Conservation (phyloP, 2,329 filamentous ascomycete genomes). For the Hirsutella rhossiliensis region DNA sequence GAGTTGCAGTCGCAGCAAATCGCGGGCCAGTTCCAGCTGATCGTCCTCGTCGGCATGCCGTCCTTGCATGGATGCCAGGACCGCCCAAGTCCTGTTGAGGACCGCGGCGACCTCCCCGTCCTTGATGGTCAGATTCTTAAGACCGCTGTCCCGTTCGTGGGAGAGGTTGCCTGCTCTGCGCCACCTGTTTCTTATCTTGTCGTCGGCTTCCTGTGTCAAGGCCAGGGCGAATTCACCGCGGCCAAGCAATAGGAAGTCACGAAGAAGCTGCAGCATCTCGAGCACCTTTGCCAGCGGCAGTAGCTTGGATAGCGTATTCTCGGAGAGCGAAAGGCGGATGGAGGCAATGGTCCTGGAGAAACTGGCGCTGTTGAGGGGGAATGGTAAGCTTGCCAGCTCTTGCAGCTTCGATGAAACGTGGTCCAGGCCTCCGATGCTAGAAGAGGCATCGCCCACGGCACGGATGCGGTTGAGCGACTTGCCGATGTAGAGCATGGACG, state of each 20-base stretch:
- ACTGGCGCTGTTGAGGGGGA: constrained; percentile 60
- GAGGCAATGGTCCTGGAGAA: constrained; percentile 62
- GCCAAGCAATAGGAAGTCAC: constrained; percentile 78
- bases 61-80: constrained; percentile 62
- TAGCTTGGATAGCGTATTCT: constrained; percentile 71
- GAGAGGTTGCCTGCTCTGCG: constrained; percentile 47
- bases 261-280: constrained; percentile 63
- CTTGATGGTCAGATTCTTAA: constrained; percentile 52
- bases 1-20: constrained; percentile 57
- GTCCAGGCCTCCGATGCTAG: constrained; percentile 36
- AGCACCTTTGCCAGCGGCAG: constrained; percentile 67
- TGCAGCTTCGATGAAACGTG: constrained; percentile 57
- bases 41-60: constrained; percentile 68
- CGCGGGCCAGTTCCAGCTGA: constrained; percentile 69
- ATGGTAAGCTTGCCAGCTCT: constrained; percentile 54
- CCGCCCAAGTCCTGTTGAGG: constrained; percentile 65
- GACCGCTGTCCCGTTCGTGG: constrained; percentile 39
- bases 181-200: constrained; percentile 63
- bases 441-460: constrained; percentile 34
- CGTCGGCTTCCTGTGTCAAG: constrained; percentile 74
- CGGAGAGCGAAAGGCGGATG: constrained; percentile 71
- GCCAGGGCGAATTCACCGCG: constrained; percentile 86
- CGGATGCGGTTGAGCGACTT: constrained; percentile 79
- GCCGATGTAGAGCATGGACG: constrained; percentile 83
- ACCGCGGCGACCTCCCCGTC: constrained; percentile 76